Percentiles rank a stretch among this genome's conserved stretches.
Evolutionary conservation across 1,284 basidiomycete genomes (phyloP).

Genomic region (Thelephora terrestris): DNA sequence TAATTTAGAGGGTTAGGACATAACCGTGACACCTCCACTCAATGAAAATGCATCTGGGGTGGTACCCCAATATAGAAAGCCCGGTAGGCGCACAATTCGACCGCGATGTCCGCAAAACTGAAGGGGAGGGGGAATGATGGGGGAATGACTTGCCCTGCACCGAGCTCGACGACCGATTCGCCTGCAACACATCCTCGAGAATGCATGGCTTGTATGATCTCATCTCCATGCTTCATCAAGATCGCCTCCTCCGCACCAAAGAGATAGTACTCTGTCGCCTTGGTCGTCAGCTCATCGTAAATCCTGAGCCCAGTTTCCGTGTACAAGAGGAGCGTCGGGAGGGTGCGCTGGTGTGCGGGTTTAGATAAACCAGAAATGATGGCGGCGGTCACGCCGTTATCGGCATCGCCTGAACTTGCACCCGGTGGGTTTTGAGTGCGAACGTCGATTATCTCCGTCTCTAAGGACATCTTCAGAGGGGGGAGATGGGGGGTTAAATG

Average conservation of each 20-base stretch:
- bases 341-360: constrained; percentile 44
- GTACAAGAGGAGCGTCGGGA: constrained; percentile 85
- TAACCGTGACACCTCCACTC: too few relatives aligned
- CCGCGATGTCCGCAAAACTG: neutral
- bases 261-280: constrained; percentile 82
- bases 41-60: too few relatives aligned
- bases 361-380: constrained; percentile 47
- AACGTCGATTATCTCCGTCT: constrained; percentile 41
- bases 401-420: constrained; percentile 19
- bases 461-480: neutral
- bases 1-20: neutral
- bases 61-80: too few relatives aligned
- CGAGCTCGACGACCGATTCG: constrained; percentile 71
- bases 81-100: too few relatives aligned
- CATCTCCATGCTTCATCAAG: constrained; percentile 47
- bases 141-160: constrained; percentile 68
- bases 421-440: constrained; percentile 20
- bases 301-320: constrained; percentile 76
- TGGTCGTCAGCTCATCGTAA: constrained; percentile 78
- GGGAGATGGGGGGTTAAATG: neutral
- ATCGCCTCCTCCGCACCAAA: constrained; percentile 73
- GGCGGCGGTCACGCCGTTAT: constrained; percentile 32
- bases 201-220: constrained; percentile 70
- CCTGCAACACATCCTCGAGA: constrained; percentile 32
- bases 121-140: neutral